phyloP scores from a whole-genome alignment of 768 basidiomycete genomes.

The Austroboletus festivus region DNA sequence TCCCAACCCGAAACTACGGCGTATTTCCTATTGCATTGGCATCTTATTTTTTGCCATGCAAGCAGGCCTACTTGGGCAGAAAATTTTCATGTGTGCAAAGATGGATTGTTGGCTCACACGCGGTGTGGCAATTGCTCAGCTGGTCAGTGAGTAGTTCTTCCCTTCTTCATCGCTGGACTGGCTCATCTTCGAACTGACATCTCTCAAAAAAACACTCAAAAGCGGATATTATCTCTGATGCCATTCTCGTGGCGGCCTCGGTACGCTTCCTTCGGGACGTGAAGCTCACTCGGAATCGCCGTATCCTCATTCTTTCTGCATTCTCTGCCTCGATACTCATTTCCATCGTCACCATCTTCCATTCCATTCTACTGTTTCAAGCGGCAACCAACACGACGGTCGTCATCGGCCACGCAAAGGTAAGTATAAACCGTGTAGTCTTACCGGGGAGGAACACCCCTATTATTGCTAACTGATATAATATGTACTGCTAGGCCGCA shows the following conservation, averaged over 20 bases:
- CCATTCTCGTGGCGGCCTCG: conserved; percentile 15
- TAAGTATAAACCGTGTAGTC: neutral
- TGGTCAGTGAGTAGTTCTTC: conserved; percentile 20
- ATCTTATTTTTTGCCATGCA: conserved; percentile 15
- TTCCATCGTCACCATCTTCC: conserved; percentile 18
- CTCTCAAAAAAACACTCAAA: neutral
- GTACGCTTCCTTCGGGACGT: conserved; percentile 15
- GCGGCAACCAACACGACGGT: neutral
- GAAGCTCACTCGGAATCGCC: conserved; percentile 12
- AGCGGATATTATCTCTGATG: conserved; percentile 26
- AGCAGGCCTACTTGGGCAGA: conserved; percentile 16
- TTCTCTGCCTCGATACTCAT: conserved; percentile 26
- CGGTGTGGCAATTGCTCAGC: conserved; percentile 18
- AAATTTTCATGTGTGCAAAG: conserved; percentile 13
- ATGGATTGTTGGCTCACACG: neutral
- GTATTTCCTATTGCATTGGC: conserved; percentile 16
- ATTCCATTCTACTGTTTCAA: conserved; percentile 21
- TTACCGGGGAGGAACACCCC: neutral
- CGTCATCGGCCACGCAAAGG: conserved; percentile 26
- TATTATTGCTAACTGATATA: neutral
- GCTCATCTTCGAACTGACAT: neutral
- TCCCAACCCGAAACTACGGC: conserved; percentile 8
- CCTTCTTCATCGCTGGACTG: neutral
- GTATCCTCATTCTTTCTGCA: conserved; percentile 18
- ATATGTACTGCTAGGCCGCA: conserved; percentile 10